Conservation (phyloP, 768 basidiomycete genomes). For the Pisolithus albus region DNA sequence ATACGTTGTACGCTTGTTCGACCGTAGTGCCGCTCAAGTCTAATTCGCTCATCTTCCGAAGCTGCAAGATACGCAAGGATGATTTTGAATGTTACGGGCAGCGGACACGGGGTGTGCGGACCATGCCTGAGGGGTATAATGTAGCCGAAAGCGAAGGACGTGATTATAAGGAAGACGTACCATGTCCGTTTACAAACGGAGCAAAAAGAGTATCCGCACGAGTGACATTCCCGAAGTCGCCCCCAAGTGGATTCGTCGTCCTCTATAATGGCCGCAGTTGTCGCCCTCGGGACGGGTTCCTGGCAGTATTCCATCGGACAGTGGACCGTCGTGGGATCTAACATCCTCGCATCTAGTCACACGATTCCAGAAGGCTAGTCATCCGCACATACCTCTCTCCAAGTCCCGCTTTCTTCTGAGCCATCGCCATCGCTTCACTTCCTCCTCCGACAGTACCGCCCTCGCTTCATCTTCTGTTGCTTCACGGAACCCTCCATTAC, state of each 20-base stretch:
- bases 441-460: constrained; percentile 57
- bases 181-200: constrained; percentile 77
- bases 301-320: constrained; percentile 83
- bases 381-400: constrained; percentile 52
- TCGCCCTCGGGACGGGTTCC: constrained; percentile 59
- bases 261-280: constrained; percentile 28
- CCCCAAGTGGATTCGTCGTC: constrained; percentile 61
- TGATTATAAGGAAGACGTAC: constrained; percentile 30
- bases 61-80: constrained; percentile 60
- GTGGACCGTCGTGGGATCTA: constrained; percentile 73
- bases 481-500: constrained; percentile 38
- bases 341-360: neutral
- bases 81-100: constrained; percentile 56
- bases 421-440: constrained; percentile 71
- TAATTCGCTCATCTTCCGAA: constrained; percentile 40
- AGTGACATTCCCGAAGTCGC: constrained; percentile 60
- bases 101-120: constrained; percentile 61
- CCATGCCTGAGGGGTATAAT: constrained; percentile 63
- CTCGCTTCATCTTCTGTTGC: constrained; percentile 68
- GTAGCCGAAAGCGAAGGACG: constrained; percentile 2
- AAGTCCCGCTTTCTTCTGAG: constrained; percentile 62
- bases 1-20: constrained; percentile 52
- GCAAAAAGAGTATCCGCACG: constrained; percentile 77
- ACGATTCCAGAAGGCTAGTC: neutral
- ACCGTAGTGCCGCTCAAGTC: constrained; percentile 62